phyloP scores from a whole-genome alignment of 768 basidiomycete species.

The Mycena chlorophos region DNA sequence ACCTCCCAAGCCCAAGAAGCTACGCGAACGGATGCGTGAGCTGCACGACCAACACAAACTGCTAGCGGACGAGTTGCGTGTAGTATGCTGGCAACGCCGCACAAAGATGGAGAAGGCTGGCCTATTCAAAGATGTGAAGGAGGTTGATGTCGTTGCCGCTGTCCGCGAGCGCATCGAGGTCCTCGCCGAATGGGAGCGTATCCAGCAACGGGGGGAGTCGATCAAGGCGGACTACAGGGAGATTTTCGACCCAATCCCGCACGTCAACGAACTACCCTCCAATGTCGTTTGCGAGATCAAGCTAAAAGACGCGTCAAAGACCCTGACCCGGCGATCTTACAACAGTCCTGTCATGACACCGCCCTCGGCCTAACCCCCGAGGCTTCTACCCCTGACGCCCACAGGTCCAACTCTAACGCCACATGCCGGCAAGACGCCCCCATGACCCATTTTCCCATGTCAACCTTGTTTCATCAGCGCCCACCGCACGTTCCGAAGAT shows the following conservation, averaged over 20 bases:
- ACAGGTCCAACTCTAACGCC: too few relatives aligned
- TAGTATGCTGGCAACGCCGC: not conserved
- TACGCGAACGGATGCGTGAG: not conserved
- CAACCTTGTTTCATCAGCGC: too few relatives aligned
- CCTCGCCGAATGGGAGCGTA: not conserved
- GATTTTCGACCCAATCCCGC: constrained; percentile 24
- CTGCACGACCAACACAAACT: not conserved
- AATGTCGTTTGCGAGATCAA: constrained; percentile 23
- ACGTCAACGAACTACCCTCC: constrained; percentile 23
- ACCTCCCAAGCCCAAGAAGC: not conserved
- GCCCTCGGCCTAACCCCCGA: too few relatives aligned
- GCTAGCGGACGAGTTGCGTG: not conserved
- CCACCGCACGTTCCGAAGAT: too few relatives aligned
- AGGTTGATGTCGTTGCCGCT: not conserved
- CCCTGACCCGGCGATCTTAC: constrained; percentile 23
- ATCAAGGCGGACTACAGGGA: constrained; percentile 17
- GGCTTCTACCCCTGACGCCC: too few relatives aligned
- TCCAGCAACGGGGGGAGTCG: not conserved
- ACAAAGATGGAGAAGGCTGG: not conserved
- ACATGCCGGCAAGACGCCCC: too few relatives aligned
- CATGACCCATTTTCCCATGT: too few relatives aligned
- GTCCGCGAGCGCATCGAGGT: not conserved
- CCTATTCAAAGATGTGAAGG: not conserved
- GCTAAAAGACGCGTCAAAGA: constrained; percentile 23
- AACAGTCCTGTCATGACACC: too few relatives aligned